phyloP scores from a whole-genome alignment of 2,329 filamentous ascomycete genomes.

The Pseudocercospora fijiensis region DNA sequence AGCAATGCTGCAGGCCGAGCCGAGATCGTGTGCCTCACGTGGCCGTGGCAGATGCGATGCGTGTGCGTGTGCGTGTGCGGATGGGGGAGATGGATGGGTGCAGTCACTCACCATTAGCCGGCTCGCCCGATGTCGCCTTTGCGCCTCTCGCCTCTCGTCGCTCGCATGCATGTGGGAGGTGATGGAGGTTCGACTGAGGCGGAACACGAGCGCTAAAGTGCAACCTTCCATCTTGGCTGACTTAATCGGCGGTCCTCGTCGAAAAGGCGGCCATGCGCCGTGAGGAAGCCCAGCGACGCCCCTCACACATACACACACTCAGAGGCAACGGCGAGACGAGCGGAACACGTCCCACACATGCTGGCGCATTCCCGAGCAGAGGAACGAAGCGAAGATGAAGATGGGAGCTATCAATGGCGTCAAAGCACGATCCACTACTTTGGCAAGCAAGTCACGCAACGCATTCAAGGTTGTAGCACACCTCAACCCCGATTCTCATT shows the following conservation, averaged over 20 bases:
- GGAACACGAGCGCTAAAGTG: background rate
- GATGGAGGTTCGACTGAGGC: background rate
- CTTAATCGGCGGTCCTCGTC: background rate
- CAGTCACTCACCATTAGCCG: background rate
- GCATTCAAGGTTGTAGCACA: background rate
- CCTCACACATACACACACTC: background rate
- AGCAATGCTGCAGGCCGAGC: background rate
- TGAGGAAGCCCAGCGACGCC: background rate
- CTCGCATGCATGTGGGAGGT: background rate
- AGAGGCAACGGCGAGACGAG: background rate
- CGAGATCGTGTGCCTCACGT: conserved; percentile 1
- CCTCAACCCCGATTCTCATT: background rate
- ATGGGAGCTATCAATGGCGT: background rate
- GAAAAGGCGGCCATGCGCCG: background rate
- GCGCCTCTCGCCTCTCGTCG: background rate
- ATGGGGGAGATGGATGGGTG: background rate
- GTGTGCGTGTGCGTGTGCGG: background rate
- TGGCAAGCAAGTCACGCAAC: background rate
- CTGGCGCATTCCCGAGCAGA: background rate
- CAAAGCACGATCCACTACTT: conserved; percentile 1
- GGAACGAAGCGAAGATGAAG: background rate
- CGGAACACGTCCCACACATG: background rate
- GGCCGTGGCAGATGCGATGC: background rate
- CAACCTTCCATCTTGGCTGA: background rate
- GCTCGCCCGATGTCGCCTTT: background rate